Evolutionary conservation across 2,329 filamentous ascomycete genomes (phyloP).

Genomic region (Xylariaceae sp.): DNA sequence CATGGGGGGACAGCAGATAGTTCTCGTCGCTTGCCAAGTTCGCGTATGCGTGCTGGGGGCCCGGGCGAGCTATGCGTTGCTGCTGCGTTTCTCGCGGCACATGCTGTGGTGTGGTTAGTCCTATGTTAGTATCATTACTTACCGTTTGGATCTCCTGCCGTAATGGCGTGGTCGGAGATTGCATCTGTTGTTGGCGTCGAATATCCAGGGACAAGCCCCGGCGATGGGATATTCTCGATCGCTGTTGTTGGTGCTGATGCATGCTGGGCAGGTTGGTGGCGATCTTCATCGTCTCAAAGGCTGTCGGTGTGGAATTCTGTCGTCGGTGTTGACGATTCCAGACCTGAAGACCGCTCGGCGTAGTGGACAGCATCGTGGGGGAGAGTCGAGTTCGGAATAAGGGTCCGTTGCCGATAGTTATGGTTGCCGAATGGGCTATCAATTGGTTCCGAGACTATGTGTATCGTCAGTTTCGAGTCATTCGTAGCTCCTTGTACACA

Average conservation of each 20-base stretch:
- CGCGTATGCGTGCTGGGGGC: conserved; percentile 50
- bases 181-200: conserved; percentile 56
- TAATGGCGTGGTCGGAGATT: conserved; percentile 34
- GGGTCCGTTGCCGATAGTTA: conserved; percentile 54
- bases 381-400: conserved; percentile 70
- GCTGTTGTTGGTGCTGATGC: conserved; percentile 41
- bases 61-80: conserved; percentile 82
- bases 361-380: conserved; percentile 78
- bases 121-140: conserved; percentile 59
- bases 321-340: conserved; percentile 78
- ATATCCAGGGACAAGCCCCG: conserved; percentile 85
- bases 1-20: conserved; percentile 60
- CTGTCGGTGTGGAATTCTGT: conserved; percentile 82
- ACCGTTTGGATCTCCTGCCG: conserved; percentile 55
- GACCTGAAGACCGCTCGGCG: conserved; percentile 71
- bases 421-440: conserved; percentile 37
- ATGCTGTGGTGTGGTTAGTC: conserved; percentile 70
- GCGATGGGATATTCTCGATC: conserved; percentile 62
- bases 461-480: conserved; percentile 22
- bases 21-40: conserved; percentile 50
- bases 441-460: conserved; percentile 50
- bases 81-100: conserved; percentile 88
- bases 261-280: conserved; percentile 63
- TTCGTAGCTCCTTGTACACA: conserved; percentile 1
- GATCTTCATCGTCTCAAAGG: conserved; percentile 75